Evolutionary conservation across 345 rosid species (phyloP), one percentile per base, ranked within the genome.

Genomic region (Brassica nigra): DNA sequence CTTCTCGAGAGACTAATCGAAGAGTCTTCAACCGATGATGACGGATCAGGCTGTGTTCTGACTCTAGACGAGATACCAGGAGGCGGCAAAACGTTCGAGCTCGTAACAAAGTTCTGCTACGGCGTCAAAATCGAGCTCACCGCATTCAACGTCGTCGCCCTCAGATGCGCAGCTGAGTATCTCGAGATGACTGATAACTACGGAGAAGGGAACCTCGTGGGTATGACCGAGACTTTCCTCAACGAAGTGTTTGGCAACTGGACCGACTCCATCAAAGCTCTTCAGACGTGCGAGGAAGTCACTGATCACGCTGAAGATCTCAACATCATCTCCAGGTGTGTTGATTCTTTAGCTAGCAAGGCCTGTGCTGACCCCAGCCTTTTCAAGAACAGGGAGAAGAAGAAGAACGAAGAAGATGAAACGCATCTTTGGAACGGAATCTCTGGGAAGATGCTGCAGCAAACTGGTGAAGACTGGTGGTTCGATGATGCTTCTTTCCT

Each of bases 101-200:
- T 89, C 2, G 71, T 88, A 6, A 82, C 85, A 55, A 90, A 87
- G 64, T 90, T 91, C 70, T 90, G 94, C 47, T 92, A 92, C 69
- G 91, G 89, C 52, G 92, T 86, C 2, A 89, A 83, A 71, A 86
- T 89, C 55, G 90, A 90, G 68, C 82, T 91, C 61, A 86, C 85
- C 0, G 83, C 94, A 14, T 47, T 74, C 52, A 91, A 90, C 64
- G 85, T 87, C 16, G 94, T 90, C 70, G 76, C 88, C 64, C 86
- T 91, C n/a, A 81, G 92, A 74, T 91, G 92, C 71, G 97, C 92
- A 5, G 89, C 94, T 6, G 97, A 90, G 81, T 92, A 86, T 33
- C 87, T 92, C 5, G 82, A 55, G 11, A 89, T 92, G 94, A 90
- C 75, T 6, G 91, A 90, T 34, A 78, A 80, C 39, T 88, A 84